A percentile compares a stretch with the other conserved stretches of the same genome.
phyloP scores from a whole-genome alignment of 495 filamentous ascomycete genomes.

The Apodospora peruviana region DNA sequence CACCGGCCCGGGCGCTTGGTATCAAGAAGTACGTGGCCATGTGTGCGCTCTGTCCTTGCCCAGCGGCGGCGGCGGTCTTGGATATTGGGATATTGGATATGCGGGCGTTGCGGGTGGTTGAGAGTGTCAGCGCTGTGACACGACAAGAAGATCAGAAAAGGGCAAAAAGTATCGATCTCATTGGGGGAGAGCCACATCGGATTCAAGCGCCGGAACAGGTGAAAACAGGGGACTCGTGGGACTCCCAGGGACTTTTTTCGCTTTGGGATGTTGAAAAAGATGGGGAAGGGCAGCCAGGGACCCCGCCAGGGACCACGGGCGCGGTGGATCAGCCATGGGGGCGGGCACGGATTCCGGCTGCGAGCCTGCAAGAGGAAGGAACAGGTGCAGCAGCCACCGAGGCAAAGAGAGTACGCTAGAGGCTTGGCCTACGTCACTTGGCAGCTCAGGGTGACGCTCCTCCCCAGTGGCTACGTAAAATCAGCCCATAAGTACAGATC shows the following conservation, averaged over 20 bases:
- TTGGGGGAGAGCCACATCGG: not conserved
- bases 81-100: too few species aligned
- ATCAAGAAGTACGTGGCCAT: too few species aligned
- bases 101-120: too few species aligned
- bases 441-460: not conserved
- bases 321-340: not conserved
- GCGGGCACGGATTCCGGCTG: not conserved
- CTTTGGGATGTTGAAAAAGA: conserved; percentile 14
- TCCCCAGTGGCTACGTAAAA: conserved; percentile 11
- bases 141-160: too few species aligned
- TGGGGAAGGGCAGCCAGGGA: conserved; percentile 7
- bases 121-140: too few species aligned
- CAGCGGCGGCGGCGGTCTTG: too few species aligned
- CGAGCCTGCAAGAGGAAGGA: conserved; percentile 6
- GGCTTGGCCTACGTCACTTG: conserved; percentile 18
- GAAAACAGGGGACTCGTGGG: not conserved
- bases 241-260: too few species aligned
- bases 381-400: conserved; percentile 4
- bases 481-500: conserved; percentile 15
- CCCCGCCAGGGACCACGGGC: not conserved
- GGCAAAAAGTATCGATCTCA: too few species aligned
- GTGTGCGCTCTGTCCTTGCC: too few species aligned
- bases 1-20: too few species aligned
- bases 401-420: conserved; percentile 6
- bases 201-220: not conserved